Percentiles rank a stretch among this genome's conserved stretches.
Evolutionary conservation across 768 basidiomycete species (phyloP).

Genomic region (Leccinum aurantiacum): DNA sequence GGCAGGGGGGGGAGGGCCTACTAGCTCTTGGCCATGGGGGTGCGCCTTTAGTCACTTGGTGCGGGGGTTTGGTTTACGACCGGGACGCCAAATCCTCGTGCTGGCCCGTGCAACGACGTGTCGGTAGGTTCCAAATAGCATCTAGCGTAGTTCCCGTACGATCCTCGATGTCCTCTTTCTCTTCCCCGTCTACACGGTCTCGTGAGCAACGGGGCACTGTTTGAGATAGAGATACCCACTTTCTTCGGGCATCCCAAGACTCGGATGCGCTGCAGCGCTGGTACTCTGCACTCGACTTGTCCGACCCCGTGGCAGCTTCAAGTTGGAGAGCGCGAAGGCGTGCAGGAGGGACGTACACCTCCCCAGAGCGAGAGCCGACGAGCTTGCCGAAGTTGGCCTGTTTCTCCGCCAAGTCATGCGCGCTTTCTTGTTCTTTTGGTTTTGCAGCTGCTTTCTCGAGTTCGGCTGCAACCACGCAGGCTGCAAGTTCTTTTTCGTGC

Average conservation of each 20-base stretch:
- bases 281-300: constrained; percentile 86
- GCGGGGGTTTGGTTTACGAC: no score
- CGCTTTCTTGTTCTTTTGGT: constrained; percentile 44
- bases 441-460: constrained; percentile 58
- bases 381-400: constrained; percentile 90
- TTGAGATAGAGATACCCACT: constrained; percentile 36
- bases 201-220: constrained; percentile 29
- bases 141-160: constrained; percentile 68
- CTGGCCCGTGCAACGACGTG: no score
- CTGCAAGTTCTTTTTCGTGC: constrained; percentile 77
- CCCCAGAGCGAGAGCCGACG: constrained; percentile 80
- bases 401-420: constrained; percentile 57
- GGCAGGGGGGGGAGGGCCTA: no score
- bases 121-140: no score
- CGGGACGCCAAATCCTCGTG: no score
- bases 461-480: constrained; percentile 65
- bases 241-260: constrained; percentile 88
- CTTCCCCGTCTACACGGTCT: constrained; percentile 53
- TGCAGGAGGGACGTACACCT: constrained; percentile 96
- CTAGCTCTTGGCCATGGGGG: no score
- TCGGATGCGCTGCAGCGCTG: constrained; percentile 78
- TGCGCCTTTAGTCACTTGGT: no score
- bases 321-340: constrained; percentile 82
- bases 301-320: constrained; percentile 64
- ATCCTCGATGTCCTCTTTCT: constrained; percentile 90